Evolutionary conservation across 345 rosid genomes (phyloP).

Genomic region (Syzygium aromaticum): DNA sequence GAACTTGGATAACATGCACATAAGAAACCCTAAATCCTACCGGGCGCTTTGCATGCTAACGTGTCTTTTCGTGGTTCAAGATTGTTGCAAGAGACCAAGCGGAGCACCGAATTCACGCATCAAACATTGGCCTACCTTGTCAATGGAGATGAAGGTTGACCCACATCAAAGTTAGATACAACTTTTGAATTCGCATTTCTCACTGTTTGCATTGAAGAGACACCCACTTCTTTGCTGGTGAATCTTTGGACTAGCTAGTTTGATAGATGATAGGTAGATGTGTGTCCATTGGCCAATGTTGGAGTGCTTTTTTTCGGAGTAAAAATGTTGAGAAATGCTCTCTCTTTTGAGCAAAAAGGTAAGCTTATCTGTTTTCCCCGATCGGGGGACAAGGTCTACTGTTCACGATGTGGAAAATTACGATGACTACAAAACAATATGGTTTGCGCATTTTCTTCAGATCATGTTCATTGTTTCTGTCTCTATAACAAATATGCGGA

Average conservation of each 20-base stretch:
- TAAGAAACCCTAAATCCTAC: neutral
- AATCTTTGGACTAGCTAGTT: neutral
- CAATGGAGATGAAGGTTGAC: neutral
- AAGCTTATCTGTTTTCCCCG: neutral
- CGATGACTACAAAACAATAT: neutral
- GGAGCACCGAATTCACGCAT: neutral
- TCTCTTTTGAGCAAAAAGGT: neutral
- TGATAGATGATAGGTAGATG: neutral
- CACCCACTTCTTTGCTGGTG: neutral
- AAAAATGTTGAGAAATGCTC: neutral
- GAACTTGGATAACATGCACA: neutral
- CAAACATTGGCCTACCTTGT: neutral
- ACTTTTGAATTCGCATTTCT: neutral
- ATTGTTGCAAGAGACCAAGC: neutral
- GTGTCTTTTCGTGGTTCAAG: neutral
- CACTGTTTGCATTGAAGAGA: neutral
- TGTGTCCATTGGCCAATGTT: neutral
- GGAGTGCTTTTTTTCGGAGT: neutral
- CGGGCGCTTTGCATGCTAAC: neutral
- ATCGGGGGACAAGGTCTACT: neutral
- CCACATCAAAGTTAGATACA: neutral
- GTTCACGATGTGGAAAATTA: neutral
- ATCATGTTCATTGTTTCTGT: neutral
- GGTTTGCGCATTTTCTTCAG: neutral
- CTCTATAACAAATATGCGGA: neutral